phyloP scores from a whole-genome alignment of 1,139 yeast species.

The Maudiozyma humilis region DNA sequence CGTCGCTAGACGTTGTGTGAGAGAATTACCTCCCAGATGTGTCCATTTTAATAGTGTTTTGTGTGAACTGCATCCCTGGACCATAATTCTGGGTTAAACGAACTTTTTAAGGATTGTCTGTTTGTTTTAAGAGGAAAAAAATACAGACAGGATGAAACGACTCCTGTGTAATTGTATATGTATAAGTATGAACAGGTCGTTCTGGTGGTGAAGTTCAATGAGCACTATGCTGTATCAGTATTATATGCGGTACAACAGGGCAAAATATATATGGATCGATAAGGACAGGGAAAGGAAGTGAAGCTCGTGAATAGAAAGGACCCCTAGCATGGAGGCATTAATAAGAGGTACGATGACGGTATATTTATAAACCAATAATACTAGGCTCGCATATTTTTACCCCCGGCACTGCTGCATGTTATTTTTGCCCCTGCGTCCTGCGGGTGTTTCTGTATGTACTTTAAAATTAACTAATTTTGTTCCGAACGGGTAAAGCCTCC shows the following conservation, averaged over 20 bases:
- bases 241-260: background rate
- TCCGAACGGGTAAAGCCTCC: background rate
- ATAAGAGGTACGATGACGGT: background rate
- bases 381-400: background rate
- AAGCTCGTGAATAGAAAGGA: too few relatives aligned
- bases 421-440: background rate
- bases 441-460: background rate
- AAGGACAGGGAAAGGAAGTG: background rate
- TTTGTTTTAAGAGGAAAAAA: too few relatives aligned
- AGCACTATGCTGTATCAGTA: background rate
- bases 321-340: background rate
- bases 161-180: too few relatives aligned
- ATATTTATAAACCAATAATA: background rate
- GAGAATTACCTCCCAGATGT: too few relatives aligned
- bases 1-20: background rate
- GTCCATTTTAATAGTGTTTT: background rate
- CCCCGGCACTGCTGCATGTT: background rate
- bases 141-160: too few relatives aligned
- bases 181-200: too few relatives aligned
- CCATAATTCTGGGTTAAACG: too few relatives aligned
- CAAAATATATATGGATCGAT: background rate
- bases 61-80: background rate
- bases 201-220: background rate
- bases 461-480: background rate
- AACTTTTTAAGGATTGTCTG: background rate